phyloP scores from a whole-genome alignment of 2,329 filamentous ascomycete genomes.

The Acephala macrosclerotiorum region DNA sequence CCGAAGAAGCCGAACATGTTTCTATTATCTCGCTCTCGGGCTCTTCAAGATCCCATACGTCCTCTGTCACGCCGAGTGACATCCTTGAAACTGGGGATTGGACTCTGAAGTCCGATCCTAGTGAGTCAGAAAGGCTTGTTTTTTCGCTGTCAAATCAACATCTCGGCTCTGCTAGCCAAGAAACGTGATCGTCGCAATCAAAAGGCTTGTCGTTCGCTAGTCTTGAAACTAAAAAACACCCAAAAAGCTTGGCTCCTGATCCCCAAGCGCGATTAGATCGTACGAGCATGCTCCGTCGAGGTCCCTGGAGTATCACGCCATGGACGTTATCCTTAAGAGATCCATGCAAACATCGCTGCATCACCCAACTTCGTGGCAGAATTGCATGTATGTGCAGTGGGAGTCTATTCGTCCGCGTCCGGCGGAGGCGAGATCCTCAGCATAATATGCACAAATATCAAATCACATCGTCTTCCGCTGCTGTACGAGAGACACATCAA shows the following conservation, averaged over 20 bases:
- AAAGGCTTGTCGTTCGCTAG: neutral
- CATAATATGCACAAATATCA: conserved; percentile 5
- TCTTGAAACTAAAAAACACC: too few relatives aligned
- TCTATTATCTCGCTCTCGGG: neutral
- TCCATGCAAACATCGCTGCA: neutral
- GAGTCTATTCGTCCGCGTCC: neutral
- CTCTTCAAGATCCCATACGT: neutral
- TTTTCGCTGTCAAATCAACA: neutral
- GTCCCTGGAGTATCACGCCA: neutral
- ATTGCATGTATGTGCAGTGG: neutral
- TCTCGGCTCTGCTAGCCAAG: neutral
- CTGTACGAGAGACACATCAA: conserved; percentile 1
- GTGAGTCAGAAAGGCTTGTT: neutral
- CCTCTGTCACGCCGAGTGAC: conserved; percentile 4
- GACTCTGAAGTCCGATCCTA: neutral
- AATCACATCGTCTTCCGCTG: neutral
- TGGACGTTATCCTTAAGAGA: neutral
- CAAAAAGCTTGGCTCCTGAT: conserved; percentile 6
- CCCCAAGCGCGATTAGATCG: neutral
- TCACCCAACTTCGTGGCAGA: neutral
- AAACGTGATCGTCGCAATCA: neutral
- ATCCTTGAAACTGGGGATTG: neutral
- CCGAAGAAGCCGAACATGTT: neutral
- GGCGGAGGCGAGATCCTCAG: neutral
- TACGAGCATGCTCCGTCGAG: neutral